Conservation (phyloP, 208 protist species). For the Novymonas esmeraldas region DNA sequence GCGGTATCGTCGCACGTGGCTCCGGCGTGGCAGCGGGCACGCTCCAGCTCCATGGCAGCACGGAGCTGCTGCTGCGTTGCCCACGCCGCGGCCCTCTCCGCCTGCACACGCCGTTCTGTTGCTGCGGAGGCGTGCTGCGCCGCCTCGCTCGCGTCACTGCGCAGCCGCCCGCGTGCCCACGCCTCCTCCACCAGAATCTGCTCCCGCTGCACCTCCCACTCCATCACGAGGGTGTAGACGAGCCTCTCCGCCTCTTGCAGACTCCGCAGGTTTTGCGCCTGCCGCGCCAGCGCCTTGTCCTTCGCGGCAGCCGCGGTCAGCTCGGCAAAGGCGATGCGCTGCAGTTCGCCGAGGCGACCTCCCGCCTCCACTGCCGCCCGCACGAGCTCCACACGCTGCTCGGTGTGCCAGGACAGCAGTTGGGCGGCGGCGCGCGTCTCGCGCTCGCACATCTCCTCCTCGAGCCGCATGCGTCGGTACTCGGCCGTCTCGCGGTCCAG, state of each 20-base stretch:
- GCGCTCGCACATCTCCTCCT: slow-evolving; percentile 44
- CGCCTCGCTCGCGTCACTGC: slow-evolving; percentile 10
- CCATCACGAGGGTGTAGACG: slow-evolving; percentile 29
- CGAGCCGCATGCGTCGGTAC: slow-evolving; percentile 42
- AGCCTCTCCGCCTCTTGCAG: slow-evolving; percentile 40
- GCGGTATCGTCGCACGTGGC: no score
- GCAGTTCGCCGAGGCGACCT: neutral
- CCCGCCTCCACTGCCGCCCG: neutral
- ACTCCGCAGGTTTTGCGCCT: slow-evolving; percentile 35
- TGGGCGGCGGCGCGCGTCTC: slow-evolving; percentile 32
- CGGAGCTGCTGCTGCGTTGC: slow-evolving; percentile 1
- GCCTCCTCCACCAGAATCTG: slow-evolving; percentile 25
- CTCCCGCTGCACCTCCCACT: slow-evolving; percentile 34
- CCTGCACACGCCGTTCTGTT: slow-evolving; percentile 1
- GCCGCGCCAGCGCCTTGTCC: slow-evolving; percentile 26
- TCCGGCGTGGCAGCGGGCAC: no score
- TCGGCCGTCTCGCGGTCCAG: slow-evolving; percentile 36
- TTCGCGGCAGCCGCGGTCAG: slow-evolving; percentile 16
- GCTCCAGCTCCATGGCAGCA: neutral
- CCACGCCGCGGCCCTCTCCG: slow-evolving; percentile 2
- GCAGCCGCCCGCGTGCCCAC: neutral
- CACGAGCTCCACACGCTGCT: slow-evolving; percentile 14
- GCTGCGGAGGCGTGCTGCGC: neutral
- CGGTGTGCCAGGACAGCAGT: slow-evolving; percentile 16
- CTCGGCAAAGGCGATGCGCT: slow-evolving; percentile 25